Evolutionary conservation across 176 grass and related monocot species (phyloP), one percentile per base, ranked within the genome.

Genomic region (Oryza meridionalis): DNA sequence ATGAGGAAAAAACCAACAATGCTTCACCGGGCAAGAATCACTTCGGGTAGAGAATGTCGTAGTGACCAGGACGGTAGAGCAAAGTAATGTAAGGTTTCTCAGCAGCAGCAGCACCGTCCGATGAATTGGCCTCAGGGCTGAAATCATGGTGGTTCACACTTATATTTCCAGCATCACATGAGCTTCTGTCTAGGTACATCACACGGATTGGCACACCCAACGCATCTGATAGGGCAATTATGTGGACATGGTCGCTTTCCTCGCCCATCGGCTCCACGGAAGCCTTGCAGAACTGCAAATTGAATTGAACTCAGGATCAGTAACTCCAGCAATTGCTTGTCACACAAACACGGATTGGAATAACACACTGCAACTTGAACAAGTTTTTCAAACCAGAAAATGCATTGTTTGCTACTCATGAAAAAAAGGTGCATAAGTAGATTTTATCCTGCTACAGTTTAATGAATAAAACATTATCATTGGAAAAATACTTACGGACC

Each of bases 241-340:
- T 90, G 77, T 96, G 93, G 63, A 99, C 90, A 85, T 94, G 82
- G 25, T 99, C 96, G 50, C 96, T 96, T 90, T 99, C 96, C 85
- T 99, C 96, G 4, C 91, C 93, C 96, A 99, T 99, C 64, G 96
- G 96, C 65, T 99, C 96, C 73, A 96, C 96, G 1, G 90, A 87
- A 74, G 78, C 70, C 84, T 92, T 96, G 84, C 93, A 96, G 50
- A 94, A 99, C 96, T 99, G 88, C 76, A 90, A 93, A 61, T 25
- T 7, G n/a, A 65, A 82, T 53, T 86, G 22, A 82, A 83, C 78
- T 10, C 26, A 74, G n/a, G 59, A 49, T 86, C 79, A 90, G 71
- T 21, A 3, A 19, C 37, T 47, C 29, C 29, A 31, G 1, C 3
- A 44, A 27, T 24, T 65, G 32, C 72, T 21, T 77, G 67, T 46